Evolutionary conservation across 2,329 filamentous ascomycete species (phyloP).

Genomic region (Apiospora koreana): DNA sequence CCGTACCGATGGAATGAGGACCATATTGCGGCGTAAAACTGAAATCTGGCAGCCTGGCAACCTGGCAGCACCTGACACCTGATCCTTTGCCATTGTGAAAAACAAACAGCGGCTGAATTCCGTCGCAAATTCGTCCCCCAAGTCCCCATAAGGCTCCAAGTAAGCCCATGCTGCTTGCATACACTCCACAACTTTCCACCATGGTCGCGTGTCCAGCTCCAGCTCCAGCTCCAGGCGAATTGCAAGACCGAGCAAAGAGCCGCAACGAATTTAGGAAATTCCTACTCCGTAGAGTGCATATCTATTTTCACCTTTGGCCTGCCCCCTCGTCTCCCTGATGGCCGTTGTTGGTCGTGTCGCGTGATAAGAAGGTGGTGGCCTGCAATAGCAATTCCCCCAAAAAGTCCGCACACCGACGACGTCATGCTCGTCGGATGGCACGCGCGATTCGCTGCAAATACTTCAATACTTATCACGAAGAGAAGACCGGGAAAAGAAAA

Average conservation of each 20-base stretch:
- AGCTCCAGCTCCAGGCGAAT: no score
- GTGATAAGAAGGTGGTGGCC: not conserved
- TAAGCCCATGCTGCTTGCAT: not conserved
- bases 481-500: not conserved
- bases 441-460: not conserved
- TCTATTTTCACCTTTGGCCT: not conserved
- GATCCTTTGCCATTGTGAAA: no score
- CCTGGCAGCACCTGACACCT: no score
- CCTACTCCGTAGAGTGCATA: no score
- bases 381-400: not conserved
- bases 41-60: not conserved
- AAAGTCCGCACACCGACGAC: not conserved
- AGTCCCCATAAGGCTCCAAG: not conserved
- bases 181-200: not conserved
- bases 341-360: not conserved
- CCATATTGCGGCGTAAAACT: no score
- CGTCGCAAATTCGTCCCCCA: not conserved
- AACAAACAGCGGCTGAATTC: not conserved
- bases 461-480: not conserved
- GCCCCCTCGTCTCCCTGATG: no score
- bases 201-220: not conserved
- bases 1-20: no score
- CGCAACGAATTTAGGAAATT: no score
- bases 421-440: not conserved
- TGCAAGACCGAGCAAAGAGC: not conserved